Evolutionary conservation across 1,139 yeast genomes (phyloP), one percentile per base, ranked within the genome.

Genomic region (Suhomyces bribrorum): DNA sequence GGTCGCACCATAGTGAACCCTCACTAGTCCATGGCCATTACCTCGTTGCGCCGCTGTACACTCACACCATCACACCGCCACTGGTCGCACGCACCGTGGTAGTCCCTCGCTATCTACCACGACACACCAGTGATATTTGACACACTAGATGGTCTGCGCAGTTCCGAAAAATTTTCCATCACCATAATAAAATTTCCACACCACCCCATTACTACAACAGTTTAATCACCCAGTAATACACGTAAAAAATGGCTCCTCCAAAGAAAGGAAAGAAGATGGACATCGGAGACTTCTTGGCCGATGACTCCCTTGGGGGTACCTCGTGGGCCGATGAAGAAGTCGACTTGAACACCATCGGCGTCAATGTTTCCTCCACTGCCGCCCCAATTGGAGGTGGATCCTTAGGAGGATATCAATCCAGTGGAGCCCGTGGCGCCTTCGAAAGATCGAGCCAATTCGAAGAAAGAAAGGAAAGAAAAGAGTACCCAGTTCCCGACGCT

Each of bases 401-500:
- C 50, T 31, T 46, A 5, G 18, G 28, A n/a, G 47, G 44, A 26
- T 36, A 37, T 24, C 23, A 20, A 20, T 5, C 23, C 8, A 20
- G 11, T n/a, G 34, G 38, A 12, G 31, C 36, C 14, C 38, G 45
- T n/a, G 36, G 40, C 26, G 34, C 12, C 18, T 36, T 16, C 35
- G 39, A 36, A 31, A 39, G 43, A 36, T 25, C 41, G 11, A 34
- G 39, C 14, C 36, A 32, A 22, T 49, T 41, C 27, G 43, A 37
- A 24, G 42, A 31, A 32, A 47, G 70, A 38, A 58, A 54, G 37
- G 73, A 75, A 47, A 77, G 87, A 62, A 77, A 73, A 47, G 92
- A 83, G 56, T 85, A 69, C 55, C 96, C 96, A 31, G 74, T 94
- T 46, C 99, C 99, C 34, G 95, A 89, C 55, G 75, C 70, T 39